Base-by-base conservation (phyloP, 2,329 filamentous ascomycete genomes). In the Sporothrix inflata region DNA sequence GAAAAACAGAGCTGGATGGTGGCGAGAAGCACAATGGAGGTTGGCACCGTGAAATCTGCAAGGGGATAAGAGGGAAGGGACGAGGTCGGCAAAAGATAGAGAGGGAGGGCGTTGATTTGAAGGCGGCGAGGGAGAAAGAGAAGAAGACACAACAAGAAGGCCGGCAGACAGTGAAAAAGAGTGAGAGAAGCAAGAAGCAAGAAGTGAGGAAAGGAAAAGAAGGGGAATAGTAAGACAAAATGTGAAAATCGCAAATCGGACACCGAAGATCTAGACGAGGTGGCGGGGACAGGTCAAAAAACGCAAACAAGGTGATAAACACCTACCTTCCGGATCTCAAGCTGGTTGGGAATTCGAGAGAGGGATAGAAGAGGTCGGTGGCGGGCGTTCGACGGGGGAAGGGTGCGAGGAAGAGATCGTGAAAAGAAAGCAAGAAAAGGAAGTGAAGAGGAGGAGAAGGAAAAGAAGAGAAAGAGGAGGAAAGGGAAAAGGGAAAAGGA, bases 301-400 rank as follows among this genome's bases (percentile, higher is more conserved):
- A 77, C 78, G 76, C 75, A 76, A 79, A 77, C 79, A 78, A 78
- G 77, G 77, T 78, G 47, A 69, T 24, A 70, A 38, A 57, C 38
- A 61, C 68, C 38, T 70, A 70, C 68, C 67, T 70, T 60, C 24
- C 24, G 40, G 30, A 49, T 57, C 42, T 21, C 51, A 27, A 55
- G 19, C 45, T 63, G 7, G 34, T 49, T 45, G 40, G 75, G 77
- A 77, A 71, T 72, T 73, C 74, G 74, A 73, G 76, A 78, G 78
- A 77, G 76, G 76, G 76, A 74, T 49, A 67, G 69, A 72, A 71
- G 74, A 73, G 74, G 73, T 75, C 75, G 77, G 76, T 76, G 68
- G 38, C 55, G 38, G 53, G 55, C 49, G 53, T 76, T 79, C 78
- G 79, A 79, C 77, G 76, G 76, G 75, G 11, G 24, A 74, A 51